Percentiles rank a stretch among this genome's conserved stretches.
Evolutionary conservation across 2,329 filamentous ascomycete genomes (phyloP).

Genomic region (Acarospora socialis): DNA sequence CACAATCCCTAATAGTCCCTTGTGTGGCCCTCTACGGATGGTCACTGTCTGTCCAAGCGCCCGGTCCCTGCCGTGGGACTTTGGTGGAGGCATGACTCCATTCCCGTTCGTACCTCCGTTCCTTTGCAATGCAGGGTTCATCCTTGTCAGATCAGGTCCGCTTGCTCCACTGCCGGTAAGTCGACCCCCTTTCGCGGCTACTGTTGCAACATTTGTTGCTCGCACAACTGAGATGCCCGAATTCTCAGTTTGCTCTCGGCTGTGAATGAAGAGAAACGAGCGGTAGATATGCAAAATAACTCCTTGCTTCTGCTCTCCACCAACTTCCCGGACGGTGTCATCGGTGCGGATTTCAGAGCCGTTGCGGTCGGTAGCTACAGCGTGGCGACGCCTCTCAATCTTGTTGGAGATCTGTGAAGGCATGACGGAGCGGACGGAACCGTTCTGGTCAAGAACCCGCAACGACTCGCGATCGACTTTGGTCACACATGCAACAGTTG

Average conservation of each 20-base stretch:
- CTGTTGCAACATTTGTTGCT: conserved; percentile 70
- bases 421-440: conserved; percentile 65
- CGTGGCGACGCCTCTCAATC: conserved; percentile 64
- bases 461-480: conserved; percentile 92
- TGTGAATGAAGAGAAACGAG: conserved; percentile 82
- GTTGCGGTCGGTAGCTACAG: conserved; percentile 82
- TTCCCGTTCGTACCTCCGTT: conserved; percentile 41
- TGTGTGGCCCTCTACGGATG: conserved; percentile 75
- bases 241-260: conserved; percentile 70
- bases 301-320: conserved; percentile 71
- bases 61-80: conserved; percentile 61
- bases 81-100: conserved; percentile 52
- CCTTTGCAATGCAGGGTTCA: conserved; percentile 81
- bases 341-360: conserved; percentile 85
- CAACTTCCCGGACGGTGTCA: conserved; percentile 82
- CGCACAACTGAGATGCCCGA: conserved; percentile 80
- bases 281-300: conserved; percentile 89
- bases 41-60: conserved; percentile 85
- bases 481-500: conserved; percentile 84
- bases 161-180: conserved; percentile 39
- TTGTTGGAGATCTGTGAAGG: conserved; percentile 88
- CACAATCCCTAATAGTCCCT: conserved; percentile 86
- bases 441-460: conserved; percentile 79
- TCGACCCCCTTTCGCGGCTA: conserved; percentile 86
- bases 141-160: conserved; percentile 70